A percentile compares a stretch with the other conserved stretches of the same genome.
phyloP scores from a whole-genome alignment of 345 rosid species.

The Bretschneidera sinensis region DNA sequence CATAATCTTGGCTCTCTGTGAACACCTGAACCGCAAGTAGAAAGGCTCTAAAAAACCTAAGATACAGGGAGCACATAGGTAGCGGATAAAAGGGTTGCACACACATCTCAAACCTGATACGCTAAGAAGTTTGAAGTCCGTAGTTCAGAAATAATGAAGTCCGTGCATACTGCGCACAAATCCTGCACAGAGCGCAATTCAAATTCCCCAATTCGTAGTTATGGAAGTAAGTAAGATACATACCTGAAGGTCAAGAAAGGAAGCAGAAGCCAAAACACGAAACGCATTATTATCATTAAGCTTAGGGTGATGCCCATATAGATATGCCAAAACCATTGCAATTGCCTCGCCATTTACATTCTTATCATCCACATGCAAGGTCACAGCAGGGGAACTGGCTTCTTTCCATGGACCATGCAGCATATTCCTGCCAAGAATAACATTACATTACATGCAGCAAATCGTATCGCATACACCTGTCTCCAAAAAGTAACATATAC shows the following conservation, averaged over 20 bases:
- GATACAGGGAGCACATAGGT: neutral
- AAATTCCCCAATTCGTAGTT: no score
- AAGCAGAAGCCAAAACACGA: slow-evolving; percentile 94
- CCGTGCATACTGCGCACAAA: slow-evolving; percentile 92
- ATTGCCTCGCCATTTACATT: slow-evolving; percentile 85
- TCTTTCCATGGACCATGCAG: slow-evolving; percentile 97
- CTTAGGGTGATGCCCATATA: slow-evolving; percentile 86
- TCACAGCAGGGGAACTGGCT: slow-evolving; percentile 68
- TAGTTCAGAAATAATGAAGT: slow-evolving; percentile 82
- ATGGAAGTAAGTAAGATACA: no score
- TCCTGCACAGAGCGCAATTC: slow-evolving; percentile 69
- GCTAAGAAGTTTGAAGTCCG: slow-evolving; percentile 89
- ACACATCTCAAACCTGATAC: slow-evolving; percentile 63
- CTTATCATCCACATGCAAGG: slow-evolving; percentile 80
- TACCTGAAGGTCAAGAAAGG: slow-evolving; percentile 98
- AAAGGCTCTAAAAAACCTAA: slow-evolving; percentile 7
- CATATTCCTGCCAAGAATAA: slow-evolving; percentile 67
- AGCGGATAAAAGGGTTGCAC: slow-evolving; percentile 7
- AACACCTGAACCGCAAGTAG: slow-evolving; percentile 55
- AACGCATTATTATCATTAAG: slow-evolving; percentile 84
- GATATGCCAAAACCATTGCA: slow-evolving; percentile 76
- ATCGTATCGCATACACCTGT: no score
- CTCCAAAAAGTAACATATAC: no score
- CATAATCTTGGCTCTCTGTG: slow-evolving; percentile 98
- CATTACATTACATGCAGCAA: neutral